A percentile compares a stretch with the other conserved stretches of the same genome.
phyloP scores from a whole-genome alignment of 108 stramenopile species.

The Stephanodiscus minutulus region DNA sequence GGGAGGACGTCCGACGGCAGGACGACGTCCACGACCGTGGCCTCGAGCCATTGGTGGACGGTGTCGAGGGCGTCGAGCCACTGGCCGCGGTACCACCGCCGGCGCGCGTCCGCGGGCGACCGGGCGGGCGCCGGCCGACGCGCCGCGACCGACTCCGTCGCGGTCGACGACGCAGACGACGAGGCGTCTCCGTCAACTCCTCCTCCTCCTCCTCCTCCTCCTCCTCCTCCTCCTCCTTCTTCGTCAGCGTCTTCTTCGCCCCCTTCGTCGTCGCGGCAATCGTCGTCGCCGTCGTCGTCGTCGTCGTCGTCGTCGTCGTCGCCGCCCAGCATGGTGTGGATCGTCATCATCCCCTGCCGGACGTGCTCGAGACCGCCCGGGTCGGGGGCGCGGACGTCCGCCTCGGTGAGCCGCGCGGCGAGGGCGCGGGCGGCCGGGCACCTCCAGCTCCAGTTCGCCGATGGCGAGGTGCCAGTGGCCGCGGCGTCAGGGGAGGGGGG shows the following conservation, averaged over 20 bases:
- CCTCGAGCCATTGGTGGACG: constrained; percentile 97
- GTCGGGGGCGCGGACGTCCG: constrained; percentile 65
- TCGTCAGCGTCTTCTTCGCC: constrained; percentile 3
- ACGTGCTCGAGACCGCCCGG: constrained; percentile 89
- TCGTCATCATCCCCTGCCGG: constrained; percentile 91
- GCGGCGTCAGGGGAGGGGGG: not conserved
- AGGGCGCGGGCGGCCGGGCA: constrained; percentile 6
- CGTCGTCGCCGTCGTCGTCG: constrained; percentile 2
- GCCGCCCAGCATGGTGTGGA: constrained; percentile 83
- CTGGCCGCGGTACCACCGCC: constrained; percentile 91
- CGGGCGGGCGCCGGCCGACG: constrained; percentile 48
- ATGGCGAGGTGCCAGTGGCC: no score
- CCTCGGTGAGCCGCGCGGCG: constrained; percentile 62
- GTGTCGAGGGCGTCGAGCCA: constrained; percentile 97
- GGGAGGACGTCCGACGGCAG: constrained; percentile 67
- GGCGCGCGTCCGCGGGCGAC: constrained; percentile 60
- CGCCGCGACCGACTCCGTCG: constrained; percentile 1
- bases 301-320: not conserved
- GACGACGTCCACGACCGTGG: constrained; percentile 90
- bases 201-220: constrained; percentile 18
- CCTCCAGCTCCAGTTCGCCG: no score
- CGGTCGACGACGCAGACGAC: not conserved
- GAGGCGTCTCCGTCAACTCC: not conserved
- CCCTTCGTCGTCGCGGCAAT: constrained; percentile 3
- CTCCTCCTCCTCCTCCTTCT: not conserved